Evolutionary conservation across 176 grass and related monocot species (phyloP), one percentile per base, ranked within the genome.

Genomic region (Paspalum vaginatum): DNA sequence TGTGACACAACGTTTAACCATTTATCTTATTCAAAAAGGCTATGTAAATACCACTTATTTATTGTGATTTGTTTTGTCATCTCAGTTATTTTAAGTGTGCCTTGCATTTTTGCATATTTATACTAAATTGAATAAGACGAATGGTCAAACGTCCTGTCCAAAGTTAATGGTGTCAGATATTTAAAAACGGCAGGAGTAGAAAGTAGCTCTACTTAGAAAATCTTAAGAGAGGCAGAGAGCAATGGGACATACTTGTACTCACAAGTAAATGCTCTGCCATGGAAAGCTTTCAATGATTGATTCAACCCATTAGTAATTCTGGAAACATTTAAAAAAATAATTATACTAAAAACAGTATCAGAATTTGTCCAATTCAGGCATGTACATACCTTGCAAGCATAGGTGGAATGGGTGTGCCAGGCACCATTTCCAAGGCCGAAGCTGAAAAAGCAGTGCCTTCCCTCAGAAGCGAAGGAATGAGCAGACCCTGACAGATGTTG

Each of bases 201-300:
- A 79, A 67, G 43, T 68, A 80, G 68, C n/a, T 83, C 52, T 77
- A 9, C 43, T 75, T 15, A 70, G 63, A 76, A 87, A 75, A 58
- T 50, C 68, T 70, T 70, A 47, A 61, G 45, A 32, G 13, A 27
- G 21, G 68, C 22, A 70, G 25, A 83, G 44, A 81, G 79, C 68
- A 86, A 81, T 46, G 15, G 58, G 58, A 75, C 95, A 91, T 94
- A 98, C 95, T 98, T 98, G 74, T 95, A 98, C 78, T 98, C 92
- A 79, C 92, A 95, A 61, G 86, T 95, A 87, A 98, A 98, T 88
- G 95, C 84, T 91, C 82, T 95, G 64, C 88, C 84, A 85, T 91
- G 48, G 77, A 98, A 91, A 74, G 91, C 85, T 50, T 95, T 93
- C 72, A 98, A 39, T 10, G 81, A 87, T 70, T 93, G 88, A 79